These are phyloP conservation scores for Tanozyma kutaoensis DNA, from an alignment of 805 yeast species.

Conservation along the genomic window DNA sequence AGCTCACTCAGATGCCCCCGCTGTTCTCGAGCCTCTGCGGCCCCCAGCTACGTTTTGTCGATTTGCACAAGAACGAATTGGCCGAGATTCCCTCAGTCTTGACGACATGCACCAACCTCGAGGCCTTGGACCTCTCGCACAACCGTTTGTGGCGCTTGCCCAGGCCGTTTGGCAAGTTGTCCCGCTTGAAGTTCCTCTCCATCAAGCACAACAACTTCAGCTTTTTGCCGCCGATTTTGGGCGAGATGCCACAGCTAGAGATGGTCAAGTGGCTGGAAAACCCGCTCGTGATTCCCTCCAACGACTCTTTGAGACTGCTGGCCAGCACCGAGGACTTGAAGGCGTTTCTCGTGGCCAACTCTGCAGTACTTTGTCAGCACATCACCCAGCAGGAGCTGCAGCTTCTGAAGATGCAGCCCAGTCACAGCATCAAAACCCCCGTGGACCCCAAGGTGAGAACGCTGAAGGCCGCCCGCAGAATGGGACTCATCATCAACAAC, in stretches of 20 bases:
- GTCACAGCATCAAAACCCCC: slow-evolving; percentile 3
- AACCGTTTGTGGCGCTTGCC: slow-evolving; percentile 42
- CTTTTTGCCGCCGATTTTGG: slow-evolving; percentile 38
- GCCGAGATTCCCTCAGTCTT: too few relatives aligned
- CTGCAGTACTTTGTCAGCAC: slow-evolving; percentile 14
- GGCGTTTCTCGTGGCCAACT: slow-evolving; percentile 23
- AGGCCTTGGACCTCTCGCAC: slow-evolving; percentile 51
- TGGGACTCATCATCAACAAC: slow-evolving; percentile 57
- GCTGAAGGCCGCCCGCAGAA: slow-evolving; percentile 58
- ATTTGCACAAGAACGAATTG: too few relatives aligned
- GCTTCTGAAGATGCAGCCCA: slow-evolving; percentile 3
- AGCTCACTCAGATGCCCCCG: too few relatives aligned
- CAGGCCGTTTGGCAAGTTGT: slow-evolving; percentile 23
- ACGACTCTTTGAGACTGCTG: slow-evolving; percentile 18
- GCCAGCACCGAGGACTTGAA: slow-evolving; percentile 34
- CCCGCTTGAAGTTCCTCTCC: slow-evolving; percentile 42
- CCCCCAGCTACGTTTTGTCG: too few relatives aligned
- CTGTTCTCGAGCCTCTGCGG: too few relatives aligned
- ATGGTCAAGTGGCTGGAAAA: slow-evolving; percentile 52
- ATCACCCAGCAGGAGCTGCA: slow-evolving; percentile 5
- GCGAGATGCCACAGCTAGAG: slow-evolving; percentile 36
- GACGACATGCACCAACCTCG: too few relatives aligned
- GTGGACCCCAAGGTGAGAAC: slow-evolving; percentile 9
- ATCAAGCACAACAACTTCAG: slow-evolving; percentile 45
- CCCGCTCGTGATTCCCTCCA: slow-evolving; percentile 40